Conservation (phyloP, 176 grass and related monocot genomes). For the Miscanthus lutarioriparius region DNA sequence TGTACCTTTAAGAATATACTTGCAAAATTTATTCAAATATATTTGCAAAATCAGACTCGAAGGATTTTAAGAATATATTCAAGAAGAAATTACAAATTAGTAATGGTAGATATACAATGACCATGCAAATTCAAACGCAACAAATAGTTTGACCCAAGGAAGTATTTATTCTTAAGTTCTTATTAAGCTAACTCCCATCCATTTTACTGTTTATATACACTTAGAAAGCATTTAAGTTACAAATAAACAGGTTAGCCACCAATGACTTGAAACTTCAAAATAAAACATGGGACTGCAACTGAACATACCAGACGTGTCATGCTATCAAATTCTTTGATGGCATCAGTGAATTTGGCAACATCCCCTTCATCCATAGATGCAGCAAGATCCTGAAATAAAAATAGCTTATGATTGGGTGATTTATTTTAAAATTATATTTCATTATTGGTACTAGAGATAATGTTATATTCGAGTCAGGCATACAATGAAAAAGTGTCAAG, state of each 20-base stretch:
- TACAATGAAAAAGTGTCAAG: constrained; percentile 20
- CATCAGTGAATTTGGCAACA: constrained; percentile 87
- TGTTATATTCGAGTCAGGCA: background rate
- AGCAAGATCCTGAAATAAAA: constrained; percentile 73
- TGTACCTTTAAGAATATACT: background rate
- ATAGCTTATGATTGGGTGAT: background rate
- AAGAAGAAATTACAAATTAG: background rate
- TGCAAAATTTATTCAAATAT: background rate
- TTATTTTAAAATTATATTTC: constrained; percentile 21
- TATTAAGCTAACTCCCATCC: background rate
- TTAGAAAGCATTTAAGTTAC: constrained; percentile 13
- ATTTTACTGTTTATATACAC: background rate
- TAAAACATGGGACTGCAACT: background rate
- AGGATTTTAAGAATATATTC: background rate
- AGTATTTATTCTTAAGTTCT: background rate
- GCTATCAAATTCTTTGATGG: constrained; percentile 94
- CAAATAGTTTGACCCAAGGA: background rate
- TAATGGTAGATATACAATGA: background rate
- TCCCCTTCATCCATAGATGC: constrained; percentile 95
- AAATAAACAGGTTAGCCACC: background rate
- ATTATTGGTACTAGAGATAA: constrained; percentile 17
- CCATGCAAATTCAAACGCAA: background rate
- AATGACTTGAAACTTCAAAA: constrained; percentile 18
- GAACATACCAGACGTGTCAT: constrained; percentile 90
- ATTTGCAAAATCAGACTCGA: background rate